Base-by-base conservation (phyloP, 1,284 basidiomycete genomes). In the Heterobasidion irregulare region DNA sequence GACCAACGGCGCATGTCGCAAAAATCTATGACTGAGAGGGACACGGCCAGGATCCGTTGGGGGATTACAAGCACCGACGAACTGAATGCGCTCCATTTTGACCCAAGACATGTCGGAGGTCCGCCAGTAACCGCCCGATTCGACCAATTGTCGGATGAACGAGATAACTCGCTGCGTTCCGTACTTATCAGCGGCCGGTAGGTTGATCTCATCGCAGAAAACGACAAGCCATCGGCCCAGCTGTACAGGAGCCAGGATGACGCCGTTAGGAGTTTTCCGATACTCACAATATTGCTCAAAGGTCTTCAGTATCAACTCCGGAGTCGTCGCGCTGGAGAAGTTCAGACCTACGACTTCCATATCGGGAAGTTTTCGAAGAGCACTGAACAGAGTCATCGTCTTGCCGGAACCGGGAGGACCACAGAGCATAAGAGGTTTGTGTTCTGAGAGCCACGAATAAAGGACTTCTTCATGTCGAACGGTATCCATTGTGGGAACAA, bases 251-350 rank as follows among this genome's bases (percentile, higher is more conserved):
- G 95, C 87, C 53, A 99, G 83, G 44, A 98, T 84, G 44, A 97
- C 90, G 15, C 97, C 98, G 64, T 95, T 98, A 0, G 96, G 94
- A 6, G 97, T 99, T 74, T 99, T 98, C 59, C 94, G 83, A 68
- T 98, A 98, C 72, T 99, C 97, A 76, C 97, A 99, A 68, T 99
- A 98, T 73, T 99, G 97, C 71, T 99, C 97, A 68, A 99, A 99
- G 1, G 96, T 99, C 80, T 98, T 99, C 64, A 99, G 82, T 61
- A 99, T 95, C 46, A 99, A 80, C 68, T 98, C 95, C 0, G 97
- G 96, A 0, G 95, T 98, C 0, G 98, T 99, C 12, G 97, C 97
- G 68, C 94, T 97, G 46, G 98, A 99, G 72, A 99, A 99, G 73
- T 99, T 99, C 63, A 99, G 85, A 50, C 97, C 97, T 57, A 98